A percentile compares a stretch with the other conserved stretches of the same genome.
Conservation (phyloP, 2,329 filamentous ascomycete genomes). For the Bretziella fagacearum region DNA sequence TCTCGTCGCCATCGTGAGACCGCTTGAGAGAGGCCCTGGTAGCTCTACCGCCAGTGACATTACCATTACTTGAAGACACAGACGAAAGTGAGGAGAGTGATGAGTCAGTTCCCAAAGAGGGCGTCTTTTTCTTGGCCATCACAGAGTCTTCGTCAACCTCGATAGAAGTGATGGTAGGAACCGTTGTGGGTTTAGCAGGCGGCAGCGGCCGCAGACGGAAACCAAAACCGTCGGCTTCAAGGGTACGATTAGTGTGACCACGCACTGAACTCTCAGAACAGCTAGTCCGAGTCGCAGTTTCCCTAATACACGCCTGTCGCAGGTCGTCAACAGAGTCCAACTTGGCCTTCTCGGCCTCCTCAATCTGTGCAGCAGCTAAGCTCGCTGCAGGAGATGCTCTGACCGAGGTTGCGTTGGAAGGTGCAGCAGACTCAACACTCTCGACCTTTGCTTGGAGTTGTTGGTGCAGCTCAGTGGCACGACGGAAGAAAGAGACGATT, state of each 20-base stretch:
- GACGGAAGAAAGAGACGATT: constrained; percentile 11
- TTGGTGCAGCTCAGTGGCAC: constrained; percentile 10
- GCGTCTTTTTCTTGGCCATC: constrained; percentile 5
- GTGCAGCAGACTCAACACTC: constrained; percentile 1
- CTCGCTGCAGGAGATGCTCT: background rate
- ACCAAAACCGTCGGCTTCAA: background rate
- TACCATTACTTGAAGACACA: background rate
- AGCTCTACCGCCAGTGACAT: background rate
- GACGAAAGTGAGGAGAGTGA: constrained; percentile 8
- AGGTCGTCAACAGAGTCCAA: constrained; percentile 12
- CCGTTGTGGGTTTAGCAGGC: background rate
- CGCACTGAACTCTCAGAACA: constrained; percentile 26
- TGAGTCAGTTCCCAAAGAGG: background rate
- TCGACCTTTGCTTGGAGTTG: constrained; percentile 6
- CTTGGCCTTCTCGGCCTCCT: constrained; percentile 17
- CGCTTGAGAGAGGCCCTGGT: constrained; percentile 32
- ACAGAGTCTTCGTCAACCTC: constrained; percentile 6
- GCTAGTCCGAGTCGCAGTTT: constrained; percentile 21
- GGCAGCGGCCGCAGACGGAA: constrained; percentile 11
- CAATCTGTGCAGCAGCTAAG: background rate
- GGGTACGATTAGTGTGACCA: background rate
- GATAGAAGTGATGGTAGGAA: background rate
- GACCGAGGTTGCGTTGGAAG: background rate
- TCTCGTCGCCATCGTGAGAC: constrained; percentile 37
- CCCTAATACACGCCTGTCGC: constrained; percentile 6